Evolutionary conservation across 1,139 yeast genomes (phyloP).

Genomic region (Kodamaea ohmeri): DNA sequence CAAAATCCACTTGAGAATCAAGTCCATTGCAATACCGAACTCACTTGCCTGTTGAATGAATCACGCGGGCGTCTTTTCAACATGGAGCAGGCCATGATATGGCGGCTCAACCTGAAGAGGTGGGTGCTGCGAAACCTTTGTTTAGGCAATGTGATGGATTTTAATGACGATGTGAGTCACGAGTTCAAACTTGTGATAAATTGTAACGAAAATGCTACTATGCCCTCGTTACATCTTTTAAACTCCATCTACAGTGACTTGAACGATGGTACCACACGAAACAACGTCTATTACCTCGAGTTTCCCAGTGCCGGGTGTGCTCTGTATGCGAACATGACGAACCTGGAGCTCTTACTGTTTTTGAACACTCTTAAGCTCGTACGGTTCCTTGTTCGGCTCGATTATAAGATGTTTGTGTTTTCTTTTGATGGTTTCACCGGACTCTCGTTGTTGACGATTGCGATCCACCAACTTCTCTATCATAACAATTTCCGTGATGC

Average conservation of each 20-base stretch:
- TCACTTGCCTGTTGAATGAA: slow-evolving; percentile 5
- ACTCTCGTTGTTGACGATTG: slow-evolving; percentile 30
- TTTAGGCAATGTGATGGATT: slow-evolving; percentile 36
- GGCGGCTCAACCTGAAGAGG: slow-evolving; percentile 35
- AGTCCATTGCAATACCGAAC: slow-evolving; percentile 4
- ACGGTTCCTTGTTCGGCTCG: slow-evolving; percentile 20
- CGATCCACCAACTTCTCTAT: slow-evolving; percentile 15
- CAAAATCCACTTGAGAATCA: slow-evolving; percentile 3
- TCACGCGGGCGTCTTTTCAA: slow-evolving; percentile 24
- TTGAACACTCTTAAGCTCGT: slow-evolving; percentile 35
- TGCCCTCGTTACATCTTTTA: slow-evolving; percentile 25
- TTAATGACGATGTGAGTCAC: slow-evolving; percentile 20
- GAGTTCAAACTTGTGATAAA: slow-evolving; percentile 34
- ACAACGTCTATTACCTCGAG: slow-evolving; percentile 27
- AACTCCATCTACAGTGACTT: slow-evolving; percentile 17
- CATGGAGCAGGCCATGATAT: slow-evolving; percentile 38
- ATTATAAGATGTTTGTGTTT: slow-evolving; percentile 31
- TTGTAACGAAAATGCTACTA: slow-evolving; percentile 34
- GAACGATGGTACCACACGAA: slow-evolving; percentile 11
- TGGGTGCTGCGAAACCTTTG: slow-evolving; percentile 30
- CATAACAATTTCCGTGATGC: slow-evolving; percentile 22
- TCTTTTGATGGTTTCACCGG: slow-evolving; percentile 45
- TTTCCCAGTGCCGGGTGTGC: slow-evolving; percentile 36
- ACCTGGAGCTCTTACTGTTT: slow-evolving; percentile 28
- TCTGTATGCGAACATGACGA: slow-evolving; percentile 20